These are phyloP conservation scores for Colletotrichum agaves DNA, from an alignment of 2,329 filamentous ascomycete genomes.

Conservation along the genomic window DNA sequence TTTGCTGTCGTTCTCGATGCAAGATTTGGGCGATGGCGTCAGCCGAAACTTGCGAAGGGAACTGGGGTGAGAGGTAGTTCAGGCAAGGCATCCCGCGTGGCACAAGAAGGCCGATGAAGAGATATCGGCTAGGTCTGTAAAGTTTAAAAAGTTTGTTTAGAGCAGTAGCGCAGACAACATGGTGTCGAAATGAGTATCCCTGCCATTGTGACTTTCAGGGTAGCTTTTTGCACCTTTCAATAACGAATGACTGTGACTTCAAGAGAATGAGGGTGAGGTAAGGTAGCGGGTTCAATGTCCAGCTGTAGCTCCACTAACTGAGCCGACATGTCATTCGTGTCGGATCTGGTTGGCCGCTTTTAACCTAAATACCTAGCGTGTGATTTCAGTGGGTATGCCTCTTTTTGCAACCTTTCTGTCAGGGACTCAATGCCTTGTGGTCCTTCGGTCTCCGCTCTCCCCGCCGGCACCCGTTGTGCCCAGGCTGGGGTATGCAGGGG, in stretches of 20 bases:
- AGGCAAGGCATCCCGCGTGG: slow-evolving; percentile 4
- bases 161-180: too few relatives aligned
- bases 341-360: slow-evolving; percentile 5
- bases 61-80: neutral
- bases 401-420: neutral
- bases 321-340: neutral
- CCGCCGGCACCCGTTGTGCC: slow-evolving; percentile 21
- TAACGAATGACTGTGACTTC: neutral
- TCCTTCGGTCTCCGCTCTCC: slow-evolving; percentile 19
- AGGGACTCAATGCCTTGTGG: too few relatives aligned
- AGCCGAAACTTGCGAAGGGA: neutral
- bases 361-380: neutral
- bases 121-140: neutral
- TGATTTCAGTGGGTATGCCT: slow-evolving; percentile 4
- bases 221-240: neutral
- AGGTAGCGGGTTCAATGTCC: neutral
- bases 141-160: neutral
- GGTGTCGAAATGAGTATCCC: neutral
- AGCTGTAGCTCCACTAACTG: slow-evolving; percentile 1
- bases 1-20: neutral
- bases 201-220: neutral
- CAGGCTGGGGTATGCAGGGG: slow-evolving; percentile 21
- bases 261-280: neutral
- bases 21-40: slow-evolving; percentile 1
- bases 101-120: neutral